Conservation (phyloP, 441 rosid genomes). For the Heliophila coronopifolia region DNA sequence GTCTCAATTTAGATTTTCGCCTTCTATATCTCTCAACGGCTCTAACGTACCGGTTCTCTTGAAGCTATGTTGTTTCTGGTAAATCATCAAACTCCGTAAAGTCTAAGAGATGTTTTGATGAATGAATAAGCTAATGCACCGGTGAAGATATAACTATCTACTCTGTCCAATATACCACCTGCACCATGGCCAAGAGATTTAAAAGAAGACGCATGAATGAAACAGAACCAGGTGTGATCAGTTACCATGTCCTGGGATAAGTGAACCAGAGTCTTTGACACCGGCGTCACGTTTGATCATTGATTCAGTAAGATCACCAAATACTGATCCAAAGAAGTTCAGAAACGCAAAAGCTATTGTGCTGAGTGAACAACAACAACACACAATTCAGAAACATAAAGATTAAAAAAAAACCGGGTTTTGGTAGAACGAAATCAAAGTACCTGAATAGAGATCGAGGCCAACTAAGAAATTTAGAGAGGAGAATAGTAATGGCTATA, state of each 20-base stretch:
- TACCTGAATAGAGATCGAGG: slow-evolving; percentile 73
- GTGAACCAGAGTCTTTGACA: slow-evolving; percentile 91
- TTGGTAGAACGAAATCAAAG: background rate
- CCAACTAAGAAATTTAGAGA: slow-evolving; percentile 66
- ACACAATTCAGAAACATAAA: slow-evolving; percentile 2
- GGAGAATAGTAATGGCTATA: slow-evolving; percentile 48
- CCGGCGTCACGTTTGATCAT: slow-evolving; percentile 98
- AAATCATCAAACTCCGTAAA: slow-evolving; percentile 45
- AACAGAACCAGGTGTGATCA: background rate
- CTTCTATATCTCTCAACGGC: background rate
- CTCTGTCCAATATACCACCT: slow-evolving; percentile 91
- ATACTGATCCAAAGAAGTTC: slow-evolving; percentile 82
- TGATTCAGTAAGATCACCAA: slow-evolving; percentile 92
- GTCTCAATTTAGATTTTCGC: background rate
- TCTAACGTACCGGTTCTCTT: too few species aligned
- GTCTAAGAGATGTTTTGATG: slow-evolving; percentile 61
- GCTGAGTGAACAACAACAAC: slow-evolving; percentile 34
- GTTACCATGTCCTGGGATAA: slow-evolving; percentile 95
- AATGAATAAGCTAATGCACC: slow-evolving; percentile 87
- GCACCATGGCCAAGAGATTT: slow-evolving; percentile 4
- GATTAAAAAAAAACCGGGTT: background rate
- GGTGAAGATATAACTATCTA: slow-evolving; percentile 86
- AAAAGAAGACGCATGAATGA: background rate
- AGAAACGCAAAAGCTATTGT: slow-evolving; percentile 75
- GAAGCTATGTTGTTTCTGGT: background rate